Evolutionary conservation across 257 asterid species (phyloP), one percentile per base, ranked within the genome.

Genomic region (Eustoma russellianum): DNA sequence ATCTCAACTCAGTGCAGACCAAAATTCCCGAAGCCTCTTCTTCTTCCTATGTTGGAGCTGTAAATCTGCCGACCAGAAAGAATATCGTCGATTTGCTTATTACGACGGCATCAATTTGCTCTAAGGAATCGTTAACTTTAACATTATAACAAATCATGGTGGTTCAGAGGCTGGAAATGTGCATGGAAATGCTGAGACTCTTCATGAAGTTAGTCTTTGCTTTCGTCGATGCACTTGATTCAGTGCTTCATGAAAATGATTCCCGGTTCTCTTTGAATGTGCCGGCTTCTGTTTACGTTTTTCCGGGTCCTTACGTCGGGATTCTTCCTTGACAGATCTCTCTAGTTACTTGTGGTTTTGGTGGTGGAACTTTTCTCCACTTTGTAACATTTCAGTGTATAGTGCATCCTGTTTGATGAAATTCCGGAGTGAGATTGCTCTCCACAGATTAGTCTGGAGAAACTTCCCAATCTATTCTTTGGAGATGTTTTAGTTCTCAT

Each of bases 101-200:
- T 13, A 1, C 24, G 53, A 48, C 30, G 30, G 3, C 3, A 24
- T 24, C 30, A 24, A 24, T 24, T 24, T 11, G 34, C 45, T 9
- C 9, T 33, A 50, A 38, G 10, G 5, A 41, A 50, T 13, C 16
- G 41, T 2, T 5, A 17, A 38, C 4, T 6, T 10, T 6, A 5
- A 24, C 2, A 4, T 5, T 2, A 55, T n/a, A 41, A 13, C 9
- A 41, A 5, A 30, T 12, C 48, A 80, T 79, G 95, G 60, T 76
- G 51, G 57, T 77, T 53, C 75, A 65, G 70, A 83, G 64, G 67
- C 41, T 83, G 47, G 83, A 71, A 62, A 68, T 77, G 18, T 79
- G 80, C 64, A 19, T 81, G 0, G 75, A 63, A 16, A 1, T 82
- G 45, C 48, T 78, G 79, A 82, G 77, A 60, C 24, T 76, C 16